These are phyloP conservation scores for Yarrowia sp. DNA, from an alignment of 805 yeast genomes.

Conservation along the genomic window DNA sequence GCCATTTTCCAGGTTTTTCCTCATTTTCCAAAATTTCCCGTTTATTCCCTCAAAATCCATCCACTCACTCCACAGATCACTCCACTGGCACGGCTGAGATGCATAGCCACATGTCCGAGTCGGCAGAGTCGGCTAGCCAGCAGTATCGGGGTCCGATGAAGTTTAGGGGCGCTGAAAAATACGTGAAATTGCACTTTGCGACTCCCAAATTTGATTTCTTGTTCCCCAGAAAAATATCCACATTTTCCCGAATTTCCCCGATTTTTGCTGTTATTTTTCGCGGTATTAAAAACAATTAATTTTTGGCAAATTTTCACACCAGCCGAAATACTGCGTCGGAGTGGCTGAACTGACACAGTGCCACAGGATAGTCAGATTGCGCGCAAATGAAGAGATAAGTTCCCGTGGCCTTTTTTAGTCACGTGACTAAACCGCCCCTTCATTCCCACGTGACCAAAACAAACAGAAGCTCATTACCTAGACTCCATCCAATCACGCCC, in stretches of 20 bases:
- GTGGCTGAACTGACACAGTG: not conserved
- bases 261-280: not conserved
- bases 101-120: slow-evolving; percentile 1
- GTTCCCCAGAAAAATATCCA: too few relatives aligned
- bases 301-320: not conserved
- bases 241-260: not conserved
- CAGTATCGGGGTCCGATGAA: too few relatives aligned
- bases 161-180: too few relatives aligned
- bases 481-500: not conserved
- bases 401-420: too few relatives aligned
- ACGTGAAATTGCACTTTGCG: too few relatives aligned
- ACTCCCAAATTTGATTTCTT: too few relatives aligned
- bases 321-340: not conserved
- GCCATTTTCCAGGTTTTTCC: too few relatives aligned
- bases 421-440: not conserved
- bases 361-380: not conserved
- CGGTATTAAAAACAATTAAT: too few relatives aligned
- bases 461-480: not conserved
- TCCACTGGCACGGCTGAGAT: not conserved
- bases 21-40: too few relatives aligned
- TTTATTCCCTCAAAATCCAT: too few relatives aligned
- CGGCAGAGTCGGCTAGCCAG: not conserved
- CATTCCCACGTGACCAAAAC: not conserved
- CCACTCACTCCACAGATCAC: slow-evolving; percentile 12
- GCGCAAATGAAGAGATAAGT: too few relatives aligned